Conservation (phyloP, 1,139 yeast species). For the Blastobotrys illinoisensis region DNA sequence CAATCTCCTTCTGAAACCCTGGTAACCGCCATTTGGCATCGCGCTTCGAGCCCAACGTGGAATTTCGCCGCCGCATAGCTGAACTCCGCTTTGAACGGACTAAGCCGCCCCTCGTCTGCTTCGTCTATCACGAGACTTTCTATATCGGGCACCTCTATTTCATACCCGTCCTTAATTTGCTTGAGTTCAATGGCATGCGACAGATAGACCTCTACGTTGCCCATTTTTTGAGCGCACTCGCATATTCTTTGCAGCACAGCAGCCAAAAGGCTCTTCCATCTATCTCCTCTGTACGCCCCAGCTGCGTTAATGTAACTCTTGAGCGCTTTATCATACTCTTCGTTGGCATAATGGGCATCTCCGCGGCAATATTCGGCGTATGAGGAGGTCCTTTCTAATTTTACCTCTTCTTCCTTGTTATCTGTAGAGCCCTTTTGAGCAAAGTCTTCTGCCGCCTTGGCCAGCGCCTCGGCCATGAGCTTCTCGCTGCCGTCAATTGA, state of each 20-base stretch:
- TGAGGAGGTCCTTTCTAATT: constrained; percentile 27
- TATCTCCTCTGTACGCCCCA: constrained; percentile 24
- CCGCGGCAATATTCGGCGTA: constrained; percentile 48
- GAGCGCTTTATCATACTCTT: constrained; percentile 39
- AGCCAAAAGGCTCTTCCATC: constrained; percentile 22
- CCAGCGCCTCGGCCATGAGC: constrained; percentile 27
- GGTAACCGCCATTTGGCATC: constrained; percentile 21
- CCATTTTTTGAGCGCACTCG: constrained; percentile 16
- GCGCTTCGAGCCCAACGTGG: constrained; percentile 22
- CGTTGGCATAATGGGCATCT: constrained; percentile 37
- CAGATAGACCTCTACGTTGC: constrained; percentile 9
- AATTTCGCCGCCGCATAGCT: constrained; percentile 21
- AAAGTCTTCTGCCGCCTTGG: constrained; percentile 21
- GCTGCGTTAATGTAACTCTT: constrained; percentile 24
- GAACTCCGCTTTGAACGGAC: constrained; percentile 17
- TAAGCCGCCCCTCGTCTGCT: constrained; percentile 9
- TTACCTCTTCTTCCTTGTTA: background rate
- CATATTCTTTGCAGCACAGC: constrained; percentile 18
- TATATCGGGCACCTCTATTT: constrained; percentile 10
- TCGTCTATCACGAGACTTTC: constrained; percentile 3
- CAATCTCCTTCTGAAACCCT: constrained; percentile 6
- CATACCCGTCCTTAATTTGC: constrained; percentile 6
- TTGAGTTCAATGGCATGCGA: constrained; percentile 21
- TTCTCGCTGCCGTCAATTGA: constrained; percentile 6
- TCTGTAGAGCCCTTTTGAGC: constrained; percentile 7